Evolutionary conservation across 805 yeast genomes (phyloP).

Genomic region (Saccharomycopsis lassenensis): DNA sequence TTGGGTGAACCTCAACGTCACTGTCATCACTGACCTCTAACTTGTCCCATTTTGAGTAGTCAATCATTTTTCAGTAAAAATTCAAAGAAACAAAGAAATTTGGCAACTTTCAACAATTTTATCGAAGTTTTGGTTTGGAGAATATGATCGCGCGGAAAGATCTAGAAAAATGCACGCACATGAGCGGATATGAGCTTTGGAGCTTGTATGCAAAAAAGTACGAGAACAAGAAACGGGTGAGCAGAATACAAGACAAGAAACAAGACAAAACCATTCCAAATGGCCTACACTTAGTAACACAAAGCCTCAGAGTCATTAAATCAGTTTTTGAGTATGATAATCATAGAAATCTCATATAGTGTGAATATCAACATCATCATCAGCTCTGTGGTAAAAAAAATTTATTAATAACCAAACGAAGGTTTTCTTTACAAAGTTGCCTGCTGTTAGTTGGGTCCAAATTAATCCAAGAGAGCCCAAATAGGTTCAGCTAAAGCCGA

Average conservation of each 20-base stretch:
- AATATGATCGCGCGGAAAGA: too few relatives aligned
- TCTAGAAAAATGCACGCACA: too few relatives aligned
- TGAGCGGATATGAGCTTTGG: too few relatives aligned
- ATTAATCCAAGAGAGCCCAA: background rate
- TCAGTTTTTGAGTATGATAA: constrained; percentile 15
- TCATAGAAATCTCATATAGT: constrained; percentile 17
- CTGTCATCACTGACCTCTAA: constrained; percentile 94
- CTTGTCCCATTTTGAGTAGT: constrained; percentile 97
- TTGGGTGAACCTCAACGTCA: constrained; percentile 95
- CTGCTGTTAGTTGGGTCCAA: background rate
- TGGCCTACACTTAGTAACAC: too few relatives aligned
- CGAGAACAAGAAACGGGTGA: too few relatives aligned
- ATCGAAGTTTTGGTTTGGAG: too few relatives aligned
- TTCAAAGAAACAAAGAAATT: too few relatives aligned
- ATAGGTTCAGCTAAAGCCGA: constrained; percentile 14
- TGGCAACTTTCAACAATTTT: too few relatives aligned
- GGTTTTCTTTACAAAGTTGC: background rate
- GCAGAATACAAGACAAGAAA: too few relatives aligned
- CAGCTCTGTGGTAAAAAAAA: background rate
- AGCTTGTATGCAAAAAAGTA: too few relatives aligned
- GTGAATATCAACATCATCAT: constrained; percentile 18
- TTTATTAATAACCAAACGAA: background rate
- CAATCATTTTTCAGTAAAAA: constrained; percentile 43
- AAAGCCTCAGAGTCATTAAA: constrained; percentile 18
- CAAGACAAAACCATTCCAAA: too few relatives aligned